Evolutionary conservation across 1,284 basidiomycete genomes (phyloP).

Genomic region (Malassezia psittaci): DNA sequence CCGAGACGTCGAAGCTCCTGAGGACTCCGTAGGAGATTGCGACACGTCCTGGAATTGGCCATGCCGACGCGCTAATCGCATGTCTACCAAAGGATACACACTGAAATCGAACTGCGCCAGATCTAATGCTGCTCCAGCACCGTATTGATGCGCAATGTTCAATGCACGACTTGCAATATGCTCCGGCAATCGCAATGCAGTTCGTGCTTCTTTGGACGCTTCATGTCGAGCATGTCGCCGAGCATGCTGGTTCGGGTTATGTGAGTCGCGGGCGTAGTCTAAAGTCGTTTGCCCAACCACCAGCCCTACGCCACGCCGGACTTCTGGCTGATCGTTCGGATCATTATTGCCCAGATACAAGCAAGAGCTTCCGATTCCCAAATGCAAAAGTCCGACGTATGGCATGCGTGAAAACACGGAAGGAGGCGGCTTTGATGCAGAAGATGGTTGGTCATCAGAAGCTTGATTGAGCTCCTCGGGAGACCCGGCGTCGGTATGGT

Average conservation of each 20-base stretch:
- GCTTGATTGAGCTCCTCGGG: too few species aligned
- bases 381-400: not conserved
- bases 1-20: not conserved
- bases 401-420: conserved; percentile 6
- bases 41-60: not conserved
- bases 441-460: not conserved
- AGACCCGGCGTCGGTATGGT: too few species aligned
- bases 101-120: not conserved
- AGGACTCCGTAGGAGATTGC: not conserved
- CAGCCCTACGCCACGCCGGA: conserved; percentile 11
- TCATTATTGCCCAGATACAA: conserved; percentile 6
- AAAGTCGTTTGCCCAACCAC: conserved; percentile 5
- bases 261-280: conserved; percentile 4
- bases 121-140: conserved; percentile 1
- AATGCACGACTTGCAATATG: conserved; percentile 4
- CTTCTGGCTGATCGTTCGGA: conserved; percentile 7
- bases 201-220: conserved; percentile 6
- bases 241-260: not conserved
- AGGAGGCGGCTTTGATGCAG: not conserved
- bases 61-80: not conserved
- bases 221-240: not conserved
- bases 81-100: conserved; percentile 12
- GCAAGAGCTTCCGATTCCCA: not conserved
- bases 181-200: conserved; percentile 9
- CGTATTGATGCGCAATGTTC: not conserved